Base-by-base conservation (phyloP, 2,329 filamentous ascomycete species). In the Neopestalotiopsis clavispora region DNA sequence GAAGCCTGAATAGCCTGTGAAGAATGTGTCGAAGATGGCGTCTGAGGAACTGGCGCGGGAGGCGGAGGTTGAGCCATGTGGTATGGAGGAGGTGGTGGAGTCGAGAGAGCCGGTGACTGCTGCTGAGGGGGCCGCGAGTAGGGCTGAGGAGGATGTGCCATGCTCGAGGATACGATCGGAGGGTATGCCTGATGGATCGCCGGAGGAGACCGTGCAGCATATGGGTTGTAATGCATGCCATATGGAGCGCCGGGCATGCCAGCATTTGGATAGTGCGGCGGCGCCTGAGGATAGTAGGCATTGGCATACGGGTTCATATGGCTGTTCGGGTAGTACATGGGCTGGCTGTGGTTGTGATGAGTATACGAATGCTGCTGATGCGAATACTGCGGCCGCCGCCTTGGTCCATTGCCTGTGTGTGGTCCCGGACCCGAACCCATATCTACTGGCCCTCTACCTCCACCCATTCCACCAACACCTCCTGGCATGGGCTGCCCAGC, bases 401-500 rank as follows among this genome's bases (percentile, higher is more conserved):
- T 75, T 65, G 77, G 64, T 14, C 67, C 68, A 65, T 71, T 71
- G 28, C 52, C 68, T 62, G 67, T 70, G 75, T 78, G 65, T 73
- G 74, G 68, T 45, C 70, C 72, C 56, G 68, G 71, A 3, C 73
- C 79, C 32, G 76, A 73, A 68, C 74, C 79, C 76, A 80, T 79
- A 69, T 79, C 72, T 28, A 70, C 69, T 32, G 71, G 73, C 3
- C 71, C 71, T 73, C 72, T 70, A 42, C 68, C 71, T 34, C 70
- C 78, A 67, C 71, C 75, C 73, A 75, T 75, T 69, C 73, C 75
- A 66, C 78, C 72, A 17, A 71, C 70, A 66, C 72, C 80, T 78
- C 83, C 84, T 77, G 84, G 85, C 83, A 88, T 86, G 80, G 85
- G 85, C 83, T 90, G 89, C 87, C 91, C 91, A 89, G 90, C 90